These are phyloP conservation scores for Batkoa obscura DNA, from an alignment of 371 early-diverging fungal species.

Conservation along the genomic window DNA sequence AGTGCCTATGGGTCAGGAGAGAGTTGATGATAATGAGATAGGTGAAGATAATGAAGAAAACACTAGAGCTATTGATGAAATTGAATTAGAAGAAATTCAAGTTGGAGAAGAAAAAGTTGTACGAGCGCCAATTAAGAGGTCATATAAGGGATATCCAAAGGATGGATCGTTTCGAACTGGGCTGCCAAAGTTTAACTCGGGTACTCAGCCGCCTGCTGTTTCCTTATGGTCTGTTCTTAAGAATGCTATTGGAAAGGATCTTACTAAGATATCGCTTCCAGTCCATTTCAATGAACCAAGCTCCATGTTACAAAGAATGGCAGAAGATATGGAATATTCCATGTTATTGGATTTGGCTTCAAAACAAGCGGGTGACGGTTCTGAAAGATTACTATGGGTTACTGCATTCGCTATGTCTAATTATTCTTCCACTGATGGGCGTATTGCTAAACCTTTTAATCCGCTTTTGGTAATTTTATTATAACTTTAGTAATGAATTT, in stretches of 20 bases:
- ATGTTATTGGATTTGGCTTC: slow-evolving; percentile 52
- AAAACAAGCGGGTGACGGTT: slow-evolving; percentile 21
- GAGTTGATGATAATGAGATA: slow-evolving; percentile 19
- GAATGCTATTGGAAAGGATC: slow-evolving; percentile 66
- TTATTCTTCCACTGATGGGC: slow-evolving; percentile 52
- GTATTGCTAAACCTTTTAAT: slow-evolving; percentile 73
- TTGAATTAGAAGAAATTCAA: slow-evolving; percentile 14
- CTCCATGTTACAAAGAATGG: slow-evolving; percentile 60
- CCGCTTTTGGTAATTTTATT: slow-evolving; percentile 31
- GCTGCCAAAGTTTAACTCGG: slow-evolving; percentile 22
- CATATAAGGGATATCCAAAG: slow-evolving; percentile 19
- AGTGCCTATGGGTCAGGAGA: not conserved
- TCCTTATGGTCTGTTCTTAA: slow-evolving; percentile 55
- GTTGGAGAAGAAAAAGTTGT: not conserved
- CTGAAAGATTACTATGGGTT: slow-evolving; percentile 49
- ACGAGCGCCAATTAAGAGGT: not conserved
- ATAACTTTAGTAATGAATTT: slow-evolving; percentile 3
- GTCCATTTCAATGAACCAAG: slow-evolving; percentile 77
- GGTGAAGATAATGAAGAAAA: slow-evolving; percentile 41
- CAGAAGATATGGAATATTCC: slow-evolving; percentile 66
- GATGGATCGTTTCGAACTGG: slow-evolving; percentile 11
- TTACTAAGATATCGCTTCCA: slow-evolving; percentile 58
- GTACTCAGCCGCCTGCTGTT: slow-evolving; percentile 20
- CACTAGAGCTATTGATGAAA: slow-evolving; percentile 14
- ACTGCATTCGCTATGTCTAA: slow-evolving; percentile 70